Evolutionary conservation across 345 rosid species (phyloP).

Genomic region (Sisymbrium altissimum): DNA sequence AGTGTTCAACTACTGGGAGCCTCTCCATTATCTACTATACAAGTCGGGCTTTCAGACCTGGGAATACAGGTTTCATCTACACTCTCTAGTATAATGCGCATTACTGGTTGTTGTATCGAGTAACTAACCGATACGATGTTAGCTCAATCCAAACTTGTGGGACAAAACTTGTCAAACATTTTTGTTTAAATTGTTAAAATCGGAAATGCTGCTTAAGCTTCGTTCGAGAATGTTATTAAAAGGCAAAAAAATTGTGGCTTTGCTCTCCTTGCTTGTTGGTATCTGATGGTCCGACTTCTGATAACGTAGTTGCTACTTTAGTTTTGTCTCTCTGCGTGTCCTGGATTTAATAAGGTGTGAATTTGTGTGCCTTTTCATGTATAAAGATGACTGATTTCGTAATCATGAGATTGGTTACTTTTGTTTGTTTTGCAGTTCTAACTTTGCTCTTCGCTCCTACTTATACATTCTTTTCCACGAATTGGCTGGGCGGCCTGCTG

Average conservation of each 20-base stretch:
- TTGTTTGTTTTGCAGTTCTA: slow-evolving; percentile 55
- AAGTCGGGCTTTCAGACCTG: slow-evolving; percentile 94
- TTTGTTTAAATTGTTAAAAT: background rate
- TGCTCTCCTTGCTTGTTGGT: slow-evolving; percentile 1
- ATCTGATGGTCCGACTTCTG: slow-evolving; percentile 2
- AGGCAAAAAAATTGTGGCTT: background rate
- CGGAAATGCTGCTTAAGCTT: background rate
- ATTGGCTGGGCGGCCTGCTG: slow-evolving; percentile 78
- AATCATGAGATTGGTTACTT: background rate
- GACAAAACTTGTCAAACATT: background rate
- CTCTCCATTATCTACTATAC: slow-evolving; percentile 90
- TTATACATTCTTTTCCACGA: slow-evolving; percentile 78
- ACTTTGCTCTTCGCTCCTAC: slow-evolving; percentile 91
- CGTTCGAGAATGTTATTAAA: background rate
- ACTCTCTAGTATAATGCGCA: background rate
- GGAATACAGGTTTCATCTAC: slow-evolving; percentile 73
- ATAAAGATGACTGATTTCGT: too few relatives aligned
- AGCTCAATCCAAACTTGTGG: background rate
- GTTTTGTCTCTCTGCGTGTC: background rate
- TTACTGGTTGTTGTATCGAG: background rate
- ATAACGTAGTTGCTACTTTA: background rate
- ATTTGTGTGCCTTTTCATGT: background rate
- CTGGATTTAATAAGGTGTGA: background rate
- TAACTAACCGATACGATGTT: background rate
- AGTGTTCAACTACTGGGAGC: slow-evolving; percentile 99